Evolutionary conservation across 2,329 filamentous ascomycete genomes (phyloP).

Genomic region (Aspergillus sp.): DNA sequence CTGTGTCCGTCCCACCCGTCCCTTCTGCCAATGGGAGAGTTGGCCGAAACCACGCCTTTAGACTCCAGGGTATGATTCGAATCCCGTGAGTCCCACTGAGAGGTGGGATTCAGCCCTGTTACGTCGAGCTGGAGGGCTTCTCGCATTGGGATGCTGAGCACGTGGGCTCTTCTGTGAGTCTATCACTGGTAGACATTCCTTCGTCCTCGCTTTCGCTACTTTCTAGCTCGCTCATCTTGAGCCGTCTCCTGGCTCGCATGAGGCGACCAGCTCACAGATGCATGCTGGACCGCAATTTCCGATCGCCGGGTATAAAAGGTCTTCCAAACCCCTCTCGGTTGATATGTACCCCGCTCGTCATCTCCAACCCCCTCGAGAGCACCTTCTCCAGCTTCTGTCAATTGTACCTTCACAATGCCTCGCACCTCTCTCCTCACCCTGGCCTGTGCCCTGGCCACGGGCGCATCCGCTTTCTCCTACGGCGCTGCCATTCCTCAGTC

Average conservation of each 20-base stretch:
- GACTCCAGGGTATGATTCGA: neutral
- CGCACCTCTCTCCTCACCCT: neutral
- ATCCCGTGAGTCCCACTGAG: neutral
- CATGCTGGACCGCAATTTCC: neutral
- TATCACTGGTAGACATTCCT: neutral
- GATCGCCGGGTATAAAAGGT: neutral
- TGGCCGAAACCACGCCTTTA: neutral
- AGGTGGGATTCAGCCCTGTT: neutral
- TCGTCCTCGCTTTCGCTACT: neutral
- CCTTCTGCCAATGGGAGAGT: neutral
- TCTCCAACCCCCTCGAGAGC: too few species aligned
- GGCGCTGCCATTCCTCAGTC: constrained; percentile 1
- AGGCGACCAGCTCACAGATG: neutral
- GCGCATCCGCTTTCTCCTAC: constrained; percentile 4
- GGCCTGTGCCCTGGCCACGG: neutral
- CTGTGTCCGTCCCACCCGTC: neutral
- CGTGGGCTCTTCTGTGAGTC: neutral
- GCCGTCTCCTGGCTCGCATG: neutral
- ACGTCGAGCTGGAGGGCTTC: neutral
- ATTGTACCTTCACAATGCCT: neutral
- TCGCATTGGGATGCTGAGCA: constrained; percentile 5
- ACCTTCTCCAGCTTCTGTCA: neutral
- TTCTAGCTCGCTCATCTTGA: neutral
- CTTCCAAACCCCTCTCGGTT: neutral
- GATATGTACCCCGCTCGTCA: neutral